A percentile compares a stretch with the other conserved stretches of the same genome.
Conservation (phyloP, 2,329 filamentous ascomycete species). For the Mollisiaceae sp. region DNA sequence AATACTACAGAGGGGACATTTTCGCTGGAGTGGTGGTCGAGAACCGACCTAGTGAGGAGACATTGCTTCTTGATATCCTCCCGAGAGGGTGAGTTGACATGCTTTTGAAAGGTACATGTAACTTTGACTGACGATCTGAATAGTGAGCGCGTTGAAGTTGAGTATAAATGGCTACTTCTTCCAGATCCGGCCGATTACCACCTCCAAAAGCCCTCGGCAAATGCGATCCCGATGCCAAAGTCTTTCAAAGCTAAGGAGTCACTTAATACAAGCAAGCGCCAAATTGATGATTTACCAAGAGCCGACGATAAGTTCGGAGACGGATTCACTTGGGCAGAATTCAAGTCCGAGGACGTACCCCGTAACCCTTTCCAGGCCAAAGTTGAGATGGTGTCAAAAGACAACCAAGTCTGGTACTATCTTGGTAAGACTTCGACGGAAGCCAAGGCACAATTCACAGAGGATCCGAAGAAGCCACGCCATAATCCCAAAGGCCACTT, state of each 20-base stretch:
- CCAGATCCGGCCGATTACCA: conserved; percentile 72
- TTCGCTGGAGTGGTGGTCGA: conserved; percentile 89
- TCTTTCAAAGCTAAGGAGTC: conserved; percentile 67
- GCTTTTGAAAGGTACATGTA: conserved; percentile 11
- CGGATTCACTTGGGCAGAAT: conserved; percentile 79
- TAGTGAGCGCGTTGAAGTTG: conserved; percentile 76
- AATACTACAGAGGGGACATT: conserved; percentile 83
- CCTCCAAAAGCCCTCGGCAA: conserved; percentile 75
- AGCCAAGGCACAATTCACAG: conserved; percentile 87
- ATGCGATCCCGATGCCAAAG: conserved; percentile 72
- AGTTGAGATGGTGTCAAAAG: conserved; percentile 70
- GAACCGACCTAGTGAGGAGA: conserved; percentile 77
- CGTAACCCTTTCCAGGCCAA: conserved; percentile 66
- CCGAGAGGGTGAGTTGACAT: conserved; percentile 73
- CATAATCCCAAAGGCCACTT: conserved; percentile 75
- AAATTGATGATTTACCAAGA: conserved; percentile 64
- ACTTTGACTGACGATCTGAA: conserved; percentile 47
- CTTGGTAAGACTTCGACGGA: conserved; percentile 87
- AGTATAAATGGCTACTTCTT: conserved; percentile 84
- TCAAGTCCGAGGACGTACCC: conserved; percentile 65
- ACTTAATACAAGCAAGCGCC: conserved; percentile 68
- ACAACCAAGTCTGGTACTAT: conserved; percentile 86
- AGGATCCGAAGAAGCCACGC: conserved; percentile 64
- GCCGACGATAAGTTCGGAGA: conserved; percentile 71
- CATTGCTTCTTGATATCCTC: conserved; percentile 78